Evolutionary conservation across 345 rosid genomes (phyloP), one percentile per base, ranked within the genome.

Genomic region (Eucalyptus polybractea): DNA sequence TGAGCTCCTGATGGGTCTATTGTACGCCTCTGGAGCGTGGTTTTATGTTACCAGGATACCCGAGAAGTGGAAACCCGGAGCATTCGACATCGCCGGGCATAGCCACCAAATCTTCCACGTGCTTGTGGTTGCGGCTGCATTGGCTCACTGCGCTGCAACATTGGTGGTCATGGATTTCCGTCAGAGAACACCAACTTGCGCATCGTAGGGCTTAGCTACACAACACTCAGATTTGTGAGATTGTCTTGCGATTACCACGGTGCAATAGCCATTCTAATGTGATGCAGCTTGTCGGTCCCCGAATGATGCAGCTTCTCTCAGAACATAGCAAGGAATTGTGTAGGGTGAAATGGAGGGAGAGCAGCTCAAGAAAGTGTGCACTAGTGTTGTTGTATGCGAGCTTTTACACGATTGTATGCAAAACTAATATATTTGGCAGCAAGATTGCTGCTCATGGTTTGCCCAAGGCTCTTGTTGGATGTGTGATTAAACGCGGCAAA

Each of bases 91-190:
- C 58, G 98, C 95, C 40, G 99, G 99, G 76, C 99, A 98, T 86
- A 98, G 98, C 88, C 99, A 98, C 87, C 99, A 97, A 93, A 96
- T 98, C 80, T 98, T 97, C 91, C 99, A 98, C 60, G 96, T 97
- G 89, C 94, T 96, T 90, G 99, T 97, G 87, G 99, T 98, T 56
- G 93, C 94, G 10, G 99, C 94, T 42, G 98, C 99, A 9, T 94
- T 98, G 88, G 94, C 99, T 85, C 99, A 98, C 91, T 62, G 94
- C 88, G 97, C 93, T 54, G 98, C 99, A 81, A 95, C 97, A 7
- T 92, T 97, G 49, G 92, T 94, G 11, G 94, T 97, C 89, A 89
- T 96, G 94, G 98, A 97, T 92, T 98, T 97, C 89, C 96, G 96
- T 69, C 92, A 80, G 85, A 92, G 92, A 80, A 93, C 99, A 37